Base-by-base conservation (phyloP, 495 filamentous ascomycete species). In the Penicillium egyptiacum region DNA sequence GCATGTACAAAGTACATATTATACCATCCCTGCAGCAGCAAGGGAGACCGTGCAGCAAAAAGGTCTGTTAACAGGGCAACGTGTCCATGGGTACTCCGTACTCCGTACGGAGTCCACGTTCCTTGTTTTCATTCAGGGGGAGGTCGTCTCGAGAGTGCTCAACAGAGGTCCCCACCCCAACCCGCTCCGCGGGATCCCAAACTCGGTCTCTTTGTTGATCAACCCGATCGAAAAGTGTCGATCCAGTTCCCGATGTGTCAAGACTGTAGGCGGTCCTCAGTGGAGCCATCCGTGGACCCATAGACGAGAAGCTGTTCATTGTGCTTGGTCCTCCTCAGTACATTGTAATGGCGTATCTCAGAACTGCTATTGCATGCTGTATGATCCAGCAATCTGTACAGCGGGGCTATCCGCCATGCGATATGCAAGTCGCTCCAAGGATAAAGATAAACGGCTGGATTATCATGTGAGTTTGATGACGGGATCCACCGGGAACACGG, bases 211-310 rank as follows among this genome's bases (percentile, higher is more conserved):
- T 17, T 2, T 49, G 50, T 49, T 50, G 50, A 59, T 44, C 33
- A 51, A 59, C 23, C 23, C 26, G 57, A 55, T 59, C 33, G 43
- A 47, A 33, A 31, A 39, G 22, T 46, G 52, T 46, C 30, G 52
- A 55, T 55, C 52, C 17, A 54, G 42, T 39, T 55, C 52, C 52
- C 42, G 42, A 55, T 46, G 42, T 31, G 19, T 47, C 25, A 5
- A 35, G 17, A 20, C 37, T 23, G 30, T 46, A 25, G 16, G 35
- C 43, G 40, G 52, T 55, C 42, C 39, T 11, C 14, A 43, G 52
- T 47, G 41, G 42, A 39, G 50, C 31, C 14, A 19, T 0, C 7
- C 16, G 35, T 39, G 35, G 35, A 39, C 10, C 26, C 26, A 1
- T 28, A 2, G 26, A 28, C 7, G 26, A 28, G 26, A 48, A 31